Evolutionary conservation across 2,329 filamentous ascomycete genomes (phyloP).

Genomic region (Drechslera avenae): DNA sequence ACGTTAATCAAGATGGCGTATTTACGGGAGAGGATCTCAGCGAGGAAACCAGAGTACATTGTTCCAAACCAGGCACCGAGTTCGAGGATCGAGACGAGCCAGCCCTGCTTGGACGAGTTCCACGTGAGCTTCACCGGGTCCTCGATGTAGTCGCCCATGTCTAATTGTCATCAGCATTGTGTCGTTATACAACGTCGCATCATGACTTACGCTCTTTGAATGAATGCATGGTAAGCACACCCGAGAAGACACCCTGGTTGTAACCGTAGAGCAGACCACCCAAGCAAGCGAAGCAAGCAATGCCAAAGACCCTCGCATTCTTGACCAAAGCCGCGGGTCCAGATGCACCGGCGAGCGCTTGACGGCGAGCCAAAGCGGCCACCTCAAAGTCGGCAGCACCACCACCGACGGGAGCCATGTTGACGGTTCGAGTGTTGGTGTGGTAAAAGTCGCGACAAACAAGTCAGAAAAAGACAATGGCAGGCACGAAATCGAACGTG

Average conservation of each 20-base stretch:
- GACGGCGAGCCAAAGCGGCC: conserved; percentile 49
- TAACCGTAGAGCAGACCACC: conserved; percentile 68
- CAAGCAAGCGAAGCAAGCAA: conserved; percentile 59
- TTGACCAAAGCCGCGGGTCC: conserved; percentile 56
- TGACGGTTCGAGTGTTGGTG: conserved; percentile 8
- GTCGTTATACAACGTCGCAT: no score
- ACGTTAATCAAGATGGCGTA: conserved; percentile 70
- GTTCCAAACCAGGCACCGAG: conserved; percentile 76
- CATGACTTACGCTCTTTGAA: conserved; percentile 48
- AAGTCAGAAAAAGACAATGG: background rate
- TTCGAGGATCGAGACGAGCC: conserved; percentile 68
- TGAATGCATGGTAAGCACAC: conserved; percentile 60
- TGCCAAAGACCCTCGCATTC: conserved; percentile 60
- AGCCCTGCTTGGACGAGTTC: conserved; percentile 51
- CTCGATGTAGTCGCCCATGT: conserved; percentile 50
- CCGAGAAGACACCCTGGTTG: conserved; percentile 78
- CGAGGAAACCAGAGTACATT: conserved; percentile 70
- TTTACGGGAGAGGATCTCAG: conserved; percentile 70
- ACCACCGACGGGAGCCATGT: conserved; percentile 49
- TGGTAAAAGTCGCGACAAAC: background rate
- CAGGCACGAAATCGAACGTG: background rate
- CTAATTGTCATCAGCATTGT: conserved; percentile 20
- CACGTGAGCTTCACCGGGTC: conserved; percentile 34
- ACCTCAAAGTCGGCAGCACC: conserved; percentile 44
- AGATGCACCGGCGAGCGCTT: conserved; percentile 47